Conservation (phyloP, 495 filamentous ascomycete species). For the Aspergillus coremiiformis region DNA sequence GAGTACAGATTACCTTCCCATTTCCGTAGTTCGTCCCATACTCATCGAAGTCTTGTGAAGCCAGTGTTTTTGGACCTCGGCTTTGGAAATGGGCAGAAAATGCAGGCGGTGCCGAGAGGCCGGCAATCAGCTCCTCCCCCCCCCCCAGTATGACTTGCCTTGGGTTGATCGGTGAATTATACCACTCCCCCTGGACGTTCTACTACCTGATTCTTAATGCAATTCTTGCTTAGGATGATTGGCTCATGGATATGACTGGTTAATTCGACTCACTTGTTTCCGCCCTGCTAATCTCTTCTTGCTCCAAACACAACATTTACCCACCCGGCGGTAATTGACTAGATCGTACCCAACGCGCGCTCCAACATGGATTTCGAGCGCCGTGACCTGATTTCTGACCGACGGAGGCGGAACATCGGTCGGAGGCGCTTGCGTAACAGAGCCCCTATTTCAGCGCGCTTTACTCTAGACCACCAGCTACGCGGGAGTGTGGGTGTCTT, state of each 20-base stretch:
- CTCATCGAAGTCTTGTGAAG: slow-evolving; percentile 15
- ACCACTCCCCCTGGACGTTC: not conserved
- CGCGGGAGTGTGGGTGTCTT: slow-evolving; percentile 83
- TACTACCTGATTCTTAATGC: too few species aligned
- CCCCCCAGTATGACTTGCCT: slow-evolving; percentile 11
- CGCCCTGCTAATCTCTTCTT: not conserved
- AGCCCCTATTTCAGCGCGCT: slow-evolving; percentile 50
- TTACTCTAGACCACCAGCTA: slow-evolving; percentile 74
- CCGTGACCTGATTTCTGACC: slow-evolving; percentile 31
- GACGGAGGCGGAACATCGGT: slow-evolving; percentile 26
- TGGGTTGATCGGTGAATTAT: not conserved
- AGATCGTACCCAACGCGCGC: slow-evolving; percentile 6
- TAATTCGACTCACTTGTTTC: slow-evolving; percentile 1
- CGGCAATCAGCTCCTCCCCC: slow-evolving; percentile 10
- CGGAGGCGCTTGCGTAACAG: slow-evolving; percentile 45
- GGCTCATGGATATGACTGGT: slow-evolving; percentile 6
- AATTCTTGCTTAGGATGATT: not conserved
- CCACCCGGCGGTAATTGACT: slow-evolving; percentile 22
- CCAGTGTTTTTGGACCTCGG: slow-evolving; percentile 25
- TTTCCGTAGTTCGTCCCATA: too few species aligned
- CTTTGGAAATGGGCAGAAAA: slow-evolving; percentile 30
- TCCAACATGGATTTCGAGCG: slow-evolving; percentile 33
- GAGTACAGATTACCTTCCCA: too few species aligned
- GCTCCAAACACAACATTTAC: not conserved
- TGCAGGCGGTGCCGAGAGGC: slow-evolving; percentile 27